Percentiles rank a stretch among this genome's conserved stretches.
Evolutionary conservation across 768 basidiomycete genomes (phyloP).

Genomic region (Tylopilus subfusipes): DNA sequence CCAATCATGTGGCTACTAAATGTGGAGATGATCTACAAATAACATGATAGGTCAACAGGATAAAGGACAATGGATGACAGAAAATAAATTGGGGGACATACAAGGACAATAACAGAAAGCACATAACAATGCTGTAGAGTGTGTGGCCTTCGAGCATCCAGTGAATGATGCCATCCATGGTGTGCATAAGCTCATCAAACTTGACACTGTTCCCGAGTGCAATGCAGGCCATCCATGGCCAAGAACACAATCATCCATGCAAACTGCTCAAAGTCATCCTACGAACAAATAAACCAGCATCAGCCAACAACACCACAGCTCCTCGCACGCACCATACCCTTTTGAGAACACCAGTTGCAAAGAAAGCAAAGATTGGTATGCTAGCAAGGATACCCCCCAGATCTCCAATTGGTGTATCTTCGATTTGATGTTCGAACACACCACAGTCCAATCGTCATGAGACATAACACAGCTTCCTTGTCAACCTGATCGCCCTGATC

Average conservation of each 20-base stretch:
- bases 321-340: constrained; percentile 54
- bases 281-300: constrained; percentile 1
- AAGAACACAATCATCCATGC: constrained; percentile 94
- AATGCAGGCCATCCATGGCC: constrained; percentile 97
- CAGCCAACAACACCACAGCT: neutral
- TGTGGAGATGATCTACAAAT: constrained; percentile 73
- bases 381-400: constrained; percentile 99
- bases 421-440: constrained; percentile 79
- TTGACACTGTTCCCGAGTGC: constrained; percentile 92
- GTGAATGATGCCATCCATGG: constrained; percentile 65
- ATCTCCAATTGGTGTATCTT: constrained; percentile 78
- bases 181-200: constrained; percentile 80
- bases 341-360: constrained; percentile 87
- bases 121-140: constrained; percentile 71
- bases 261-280: constrained; percentile 96
- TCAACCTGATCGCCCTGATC: constrained; percentile 81
- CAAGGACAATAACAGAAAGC: constrained; percentile 66
- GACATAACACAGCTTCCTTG: constrained; percentile 76
- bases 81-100: constrained; percentile 31
- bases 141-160: constrained; percentile 56
- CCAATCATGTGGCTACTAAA: constrained; percentile 98
- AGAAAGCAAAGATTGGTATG: constrained; percentile 90
- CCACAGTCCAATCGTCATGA: constrained; percentile 86
- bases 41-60: neutral
- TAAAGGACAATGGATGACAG: neutral